Base-by-base conservation (phyloP, 2,329 filamentous ascomycete species). In the Sphaerulina vaccinii region DNA sequence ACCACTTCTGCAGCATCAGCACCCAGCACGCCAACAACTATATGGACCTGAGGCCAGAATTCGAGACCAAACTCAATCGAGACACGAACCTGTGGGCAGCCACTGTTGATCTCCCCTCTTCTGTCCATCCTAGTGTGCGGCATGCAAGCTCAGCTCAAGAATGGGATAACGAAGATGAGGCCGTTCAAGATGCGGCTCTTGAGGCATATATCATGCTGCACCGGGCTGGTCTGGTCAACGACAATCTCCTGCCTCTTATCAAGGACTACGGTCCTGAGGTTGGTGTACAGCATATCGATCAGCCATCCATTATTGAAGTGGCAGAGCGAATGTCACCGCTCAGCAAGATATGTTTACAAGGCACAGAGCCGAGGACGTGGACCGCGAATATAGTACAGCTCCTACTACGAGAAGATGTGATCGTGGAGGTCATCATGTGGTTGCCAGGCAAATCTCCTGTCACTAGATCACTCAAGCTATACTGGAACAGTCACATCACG, bases 151-250 rank as follows among this genome's bases (percentile, higher is more conserved):
- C 85, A 45, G 66, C 68, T 22, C 56, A 66, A 29, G 56, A 67
- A n/a, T 96, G 90, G 90, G 69, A 60, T 9, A 87, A 84, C 0
- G 85, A 93, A 62, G 80, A 77, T 51, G 83, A 82, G 59, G 90
- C 90, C 0, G 83, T 77, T 59, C 89, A 87, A 64, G 92, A 96
- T 68, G 89, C 86, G 1, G 87, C 89, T 0, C 93, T 95, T 55
- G 81, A 88, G 63, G 88, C 90, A 1, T 96, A 91, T 64, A 71
- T 81, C 18, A 76, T 75, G 4, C 75, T 97, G 0, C 84, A 92
- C 64, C 61, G 80, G 6, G 85, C 80, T 21, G 86, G 86, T 0
- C 73, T 96, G 4, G 70, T 97, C 1, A 90, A 88, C 55, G 81
- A 95, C 11, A 78, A 95, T 61, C 71, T 96, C 0, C 75, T 96